These are phyloP conservation scores for Helotiales sp. DNA, from an alignment of 2,329 filamentous ascomycete species.

Conservation along the genomic window DNA sequence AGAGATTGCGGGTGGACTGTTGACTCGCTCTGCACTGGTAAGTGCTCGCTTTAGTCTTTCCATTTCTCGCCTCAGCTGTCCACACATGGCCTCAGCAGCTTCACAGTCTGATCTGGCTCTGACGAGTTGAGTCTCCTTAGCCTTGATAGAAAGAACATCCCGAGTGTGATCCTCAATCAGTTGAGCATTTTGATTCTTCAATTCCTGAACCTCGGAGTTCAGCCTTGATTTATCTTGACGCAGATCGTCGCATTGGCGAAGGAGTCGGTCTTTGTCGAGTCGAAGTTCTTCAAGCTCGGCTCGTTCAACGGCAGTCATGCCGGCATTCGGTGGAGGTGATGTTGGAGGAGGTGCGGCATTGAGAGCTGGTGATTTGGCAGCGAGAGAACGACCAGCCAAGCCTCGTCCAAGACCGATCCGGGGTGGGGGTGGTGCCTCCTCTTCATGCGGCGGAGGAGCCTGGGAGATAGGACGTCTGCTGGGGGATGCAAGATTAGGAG, in stretches of 20 bases:
- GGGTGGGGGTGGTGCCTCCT: conserved; percentile 44
- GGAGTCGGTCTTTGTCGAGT: conserved; percentile 78
- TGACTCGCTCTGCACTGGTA: conserved; percentile 61
- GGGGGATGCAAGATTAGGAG: conserved; percentile 51
- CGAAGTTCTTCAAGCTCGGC: conserved; percentile 93
- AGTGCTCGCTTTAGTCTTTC: conserved; percentile 92
- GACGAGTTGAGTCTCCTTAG: conserved; percentile 96
- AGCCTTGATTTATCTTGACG: conserved; percentile 82
- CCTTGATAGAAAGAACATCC: conserved; percentile 94
- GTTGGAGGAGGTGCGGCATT: conserved; percentile 55
- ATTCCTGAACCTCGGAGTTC: conserved; percentile 85
- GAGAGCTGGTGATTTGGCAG: conserved; percentile 68
- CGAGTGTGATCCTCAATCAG: conserved; percentile 97
- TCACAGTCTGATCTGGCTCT: conserved; percentile 89
- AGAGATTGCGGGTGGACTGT: conserved; percentile 43
- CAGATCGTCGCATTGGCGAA: conserved; percentile 77
- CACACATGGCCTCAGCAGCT: conserved; percentile 83
- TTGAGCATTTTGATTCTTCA: conserved; percentile 96
- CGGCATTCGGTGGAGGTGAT: conserved; percentile 65
- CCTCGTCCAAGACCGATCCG: conserved; percentile 58
- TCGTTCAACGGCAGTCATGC: conserved; percentile 78
- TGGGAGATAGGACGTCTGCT: conserved; percentile 53
- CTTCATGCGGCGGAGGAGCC: conserved; percentile 51
- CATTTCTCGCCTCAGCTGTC: conserved; percentile 83
- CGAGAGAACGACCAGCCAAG: conserved; percentile 82